phyloP scores from a whole-genome alignment of 1,284 basidiomycete genomes.

The Ganoderma sinense region DNA sequence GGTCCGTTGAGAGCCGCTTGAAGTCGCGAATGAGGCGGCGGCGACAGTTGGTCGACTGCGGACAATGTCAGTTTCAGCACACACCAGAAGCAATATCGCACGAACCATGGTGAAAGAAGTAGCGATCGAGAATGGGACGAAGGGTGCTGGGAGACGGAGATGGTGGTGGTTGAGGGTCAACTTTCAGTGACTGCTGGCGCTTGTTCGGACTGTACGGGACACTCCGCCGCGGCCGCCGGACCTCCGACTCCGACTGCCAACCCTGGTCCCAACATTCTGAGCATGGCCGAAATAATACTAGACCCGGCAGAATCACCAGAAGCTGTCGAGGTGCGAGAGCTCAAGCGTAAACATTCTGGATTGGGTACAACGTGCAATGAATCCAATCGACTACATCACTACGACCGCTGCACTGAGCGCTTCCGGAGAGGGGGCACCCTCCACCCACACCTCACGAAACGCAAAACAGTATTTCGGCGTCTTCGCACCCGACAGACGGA shows the following conservation, averaged over 20 bases:
- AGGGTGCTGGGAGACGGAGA: background rate
- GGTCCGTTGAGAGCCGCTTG: slow-evolving; percentile 93
- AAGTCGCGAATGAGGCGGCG: slow-evolving; percentile 95
- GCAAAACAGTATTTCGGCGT: slow-evolving; percentile 5
- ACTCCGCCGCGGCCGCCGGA: background rate
- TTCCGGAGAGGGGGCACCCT: background rate
- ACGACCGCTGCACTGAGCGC: background rate
- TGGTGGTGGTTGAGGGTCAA: background rate
- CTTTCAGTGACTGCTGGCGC: background rate
- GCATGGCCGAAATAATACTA: too few species aligned
- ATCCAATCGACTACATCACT: background rate
- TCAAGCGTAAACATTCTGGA: background rate
- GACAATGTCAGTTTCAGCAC: background rate
- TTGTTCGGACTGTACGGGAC: background rate
- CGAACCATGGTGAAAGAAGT: background rate
- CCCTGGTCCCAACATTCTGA: too few species aligned
- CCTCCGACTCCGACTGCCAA: background rate
- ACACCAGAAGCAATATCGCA: background rate
- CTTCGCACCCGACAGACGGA: slow-evolving; percentile 1
- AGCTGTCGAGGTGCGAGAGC: too few species aligned
- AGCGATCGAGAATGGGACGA: background rate
- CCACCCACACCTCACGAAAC: background rate
- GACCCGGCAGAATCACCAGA: too few species aligned
- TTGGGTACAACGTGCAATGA: background rate
- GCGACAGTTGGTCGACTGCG: slow-evolving; percentile 87